A percentile compares a stretch with the other conserved stretches of the same genome.
These are phyloP conservation scores for Dillenia turbinata DNA, from an alignment of 164 flowering plant species.

Conservation along the genomic window DNA sequence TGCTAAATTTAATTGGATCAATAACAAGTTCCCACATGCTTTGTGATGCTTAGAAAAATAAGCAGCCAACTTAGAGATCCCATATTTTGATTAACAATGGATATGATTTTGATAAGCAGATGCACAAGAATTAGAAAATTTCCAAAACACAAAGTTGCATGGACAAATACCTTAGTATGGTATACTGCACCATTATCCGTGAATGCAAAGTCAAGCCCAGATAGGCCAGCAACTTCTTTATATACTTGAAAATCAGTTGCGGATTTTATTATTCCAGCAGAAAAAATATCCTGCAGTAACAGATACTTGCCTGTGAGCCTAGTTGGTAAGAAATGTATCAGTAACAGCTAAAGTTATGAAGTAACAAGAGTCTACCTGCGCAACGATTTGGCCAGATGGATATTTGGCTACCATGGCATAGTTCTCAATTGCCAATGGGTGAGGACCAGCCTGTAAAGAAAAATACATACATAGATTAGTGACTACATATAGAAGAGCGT, in stretches of 20 bases:
- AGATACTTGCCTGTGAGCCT: constrained; percentile 6
- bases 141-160: not conserved
- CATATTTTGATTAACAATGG: not conserved
- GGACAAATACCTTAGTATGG: constrained; percentile 69
- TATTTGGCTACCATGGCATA: constrained; percentile 80
- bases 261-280: constrained; percentile 66
- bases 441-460: constrained; percentile 71
- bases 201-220: constrained; percentile 84
- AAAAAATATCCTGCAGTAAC: constrained; percentile 63
- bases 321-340: not conserved
- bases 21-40: too few relatives aligned
- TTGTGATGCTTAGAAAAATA: too few relatives aligned
- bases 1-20: too few relatives aligned
- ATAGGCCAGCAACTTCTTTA: constrained; percentile 74
- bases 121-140: not conserved
- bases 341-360: not conserved
- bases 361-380: constrained; percentile 47
- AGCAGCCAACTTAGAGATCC: too few relatives aligned
- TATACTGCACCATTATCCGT: constrained; percentile 70
- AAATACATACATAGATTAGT: not conserved
- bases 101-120: not conserved
- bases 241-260: constrained; percentile 86
- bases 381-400: constrained; percentile 74
- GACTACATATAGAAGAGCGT: too few relatives aligned
- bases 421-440: constrained; percentile 86